Evolutionary conservation across 1,284 basidiomycete genomes (phyloP).

Genomic region (Cryptococcus jaspeensis): DNA sequence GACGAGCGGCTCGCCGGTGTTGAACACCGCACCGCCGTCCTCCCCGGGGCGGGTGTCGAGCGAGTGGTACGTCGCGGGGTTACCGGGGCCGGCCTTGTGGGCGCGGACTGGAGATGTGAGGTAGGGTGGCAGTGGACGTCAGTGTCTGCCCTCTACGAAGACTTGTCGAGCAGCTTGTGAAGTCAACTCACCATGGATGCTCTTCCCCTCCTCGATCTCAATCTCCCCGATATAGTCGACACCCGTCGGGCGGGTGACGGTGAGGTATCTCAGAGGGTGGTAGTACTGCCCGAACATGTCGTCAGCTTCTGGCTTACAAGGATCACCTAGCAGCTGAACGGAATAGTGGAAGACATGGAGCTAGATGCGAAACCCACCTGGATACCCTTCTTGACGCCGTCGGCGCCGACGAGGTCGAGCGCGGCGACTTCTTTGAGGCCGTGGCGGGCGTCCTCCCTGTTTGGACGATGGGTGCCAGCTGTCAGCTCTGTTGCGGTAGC

Average conservation of each 20-base stretch:
- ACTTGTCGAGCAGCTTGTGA: background rate
- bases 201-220: conserved; percentile 41
- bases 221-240: conserved; percentile 42
- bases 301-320: conserved; percentile 1
- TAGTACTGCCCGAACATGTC: conserved; percentile 44
- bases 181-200: conserved; percentile 33
- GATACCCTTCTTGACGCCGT: conserved; percentile 36
- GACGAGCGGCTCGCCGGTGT: conserved; percentile 29
- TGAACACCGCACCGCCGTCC: conserved; percentile 41
- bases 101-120: too few relatives aligned
- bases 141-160: background rate
- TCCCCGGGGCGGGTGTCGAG: conserved; percentile 38
- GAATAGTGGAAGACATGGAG: background rate
- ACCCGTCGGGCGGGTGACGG: conserved; percentile 32
- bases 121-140: background rate
- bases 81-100: conserved; percentile 27
- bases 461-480: too few relatives aligned
- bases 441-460: conserved; percentile 35
- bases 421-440: conserved; percentile 37
- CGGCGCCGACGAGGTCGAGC: conserved; percentile 32
- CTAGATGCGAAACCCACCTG: conserved; percentile 10
- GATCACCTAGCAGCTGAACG: background rate
- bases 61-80: conserved; percentile 34
- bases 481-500: too few relatives aligned
- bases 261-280: conserved; percentile 39